phyloP scores from a whole-genome alignment of 306 rosid species.

The Vigna nakashimae region DNA sequence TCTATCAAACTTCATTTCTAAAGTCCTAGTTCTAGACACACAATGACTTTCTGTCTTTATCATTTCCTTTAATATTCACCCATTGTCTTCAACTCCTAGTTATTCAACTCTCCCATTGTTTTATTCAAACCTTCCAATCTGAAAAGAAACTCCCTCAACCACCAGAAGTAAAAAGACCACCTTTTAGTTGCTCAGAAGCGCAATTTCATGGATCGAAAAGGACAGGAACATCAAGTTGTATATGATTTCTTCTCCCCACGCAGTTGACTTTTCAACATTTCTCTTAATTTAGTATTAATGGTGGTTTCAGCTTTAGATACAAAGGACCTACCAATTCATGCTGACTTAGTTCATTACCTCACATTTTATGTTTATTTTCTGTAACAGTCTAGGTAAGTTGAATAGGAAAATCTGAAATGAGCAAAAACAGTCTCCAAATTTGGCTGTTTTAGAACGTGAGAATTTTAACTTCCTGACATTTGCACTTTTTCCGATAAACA shows the following conservation, averaged over 20 bases:
- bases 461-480: no score
- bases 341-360: slow-evolving; percentile 34
- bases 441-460: no score
- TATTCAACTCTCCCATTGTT: slow-evolving; percentile 35
- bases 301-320: slow-evolving; percentile 32
- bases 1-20: neutral
- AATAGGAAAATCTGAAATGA: no score
- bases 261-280: slow-evolving; percentile 48
- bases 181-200: neutral
- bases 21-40: slow-evolving; percentile 24
- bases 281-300: neutral
- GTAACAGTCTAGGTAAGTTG: no score
- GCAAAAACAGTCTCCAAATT: no score
- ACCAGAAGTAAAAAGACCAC: neutral
- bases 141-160: slow-evolving; percentile 31
- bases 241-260: slow-evolving; percentile 1
- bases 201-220: slow-evolving; percentile 30
- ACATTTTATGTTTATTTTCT: slow-evolving; percentile 12
- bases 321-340: slow-evolving; percentile 20
- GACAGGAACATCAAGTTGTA: slow-evolving; percentile 44
- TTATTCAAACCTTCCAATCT: slow-evolving; percentile 31
- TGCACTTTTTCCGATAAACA: no score
- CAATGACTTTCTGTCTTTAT: slow-evolving; percentile 32
- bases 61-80: slow-evolving; percentile 26
- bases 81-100: slow-evolving; percentile 21